Percentiles rank a stretch among this genome's conserved stretches.
Evolutionary conservation across 371 early-diverging fungal species (phyloP).

Genomic region (Mucor circinelloides): DNA sequence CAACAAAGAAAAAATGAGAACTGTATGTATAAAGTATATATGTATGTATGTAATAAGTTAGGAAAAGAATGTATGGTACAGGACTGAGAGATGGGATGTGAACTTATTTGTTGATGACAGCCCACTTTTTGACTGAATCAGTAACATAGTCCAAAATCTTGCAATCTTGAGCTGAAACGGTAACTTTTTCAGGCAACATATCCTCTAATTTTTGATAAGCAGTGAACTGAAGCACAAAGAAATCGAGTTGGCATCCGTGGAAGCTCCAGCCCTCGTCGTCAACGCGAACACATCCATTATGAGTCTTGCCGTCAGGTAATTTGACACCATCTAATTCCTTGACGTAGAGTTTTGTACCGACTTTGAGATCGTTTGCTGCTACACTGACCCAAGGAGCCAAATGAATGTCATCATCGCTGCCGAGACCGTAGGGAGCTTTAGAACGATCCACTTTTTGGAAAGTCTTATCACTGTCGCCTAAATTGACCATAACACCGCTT

Average conservation of each 20-base stretch:
- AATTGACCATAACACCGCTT: conserved; percentile 32
- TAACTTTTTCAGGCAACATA: conserved; percentile 20
- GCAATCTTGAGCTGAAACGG: conserved; percentile 18
- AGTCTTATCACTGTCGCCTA: conserved; percentile 15
- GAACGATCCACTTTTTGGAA: conserved; percentile 20
- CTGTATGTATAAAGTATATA: background rate
- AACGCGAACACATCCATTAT: conserved; percentile 56
- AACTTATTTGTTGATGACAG: conserved; percentile 6
- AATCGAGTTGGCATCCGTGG: conserved; percentile 49
- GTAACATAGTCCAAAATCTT: conserved; percentile 25
- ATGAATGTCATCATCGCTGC: conserved; percentile 21
- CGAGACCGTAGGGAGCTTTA: conserved; percentile 23
- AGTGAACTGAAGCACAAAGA: conserved; percentile 34
- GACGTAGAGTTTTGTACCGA: conserved; percentile 50
- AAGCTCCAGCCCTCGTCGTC: conserved; percentile 60
- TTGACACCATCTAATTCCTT: conserved; percentile 46
- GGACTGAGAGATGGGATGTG: background rate
- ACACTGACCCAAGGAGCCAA: conserved; percentile 49
- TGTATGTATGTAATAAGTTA: background rate
- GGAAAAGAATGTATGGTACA: background rate
- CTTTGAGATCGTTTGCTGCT: conserved; percentile 46
- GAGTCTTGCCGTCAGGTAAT: conserved; percentile 45
- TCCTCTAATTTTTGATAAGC: conserved; percentile 18
- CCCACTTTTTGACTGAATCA: conserved; percentile 25
- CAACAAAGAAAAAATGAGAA: background rate